These are phyloP conservation scores for Penicillium oxalicum DNA, from an alignment of 2,329 filamentous ascomycete species.

Conservation along the genomic window DNA sequence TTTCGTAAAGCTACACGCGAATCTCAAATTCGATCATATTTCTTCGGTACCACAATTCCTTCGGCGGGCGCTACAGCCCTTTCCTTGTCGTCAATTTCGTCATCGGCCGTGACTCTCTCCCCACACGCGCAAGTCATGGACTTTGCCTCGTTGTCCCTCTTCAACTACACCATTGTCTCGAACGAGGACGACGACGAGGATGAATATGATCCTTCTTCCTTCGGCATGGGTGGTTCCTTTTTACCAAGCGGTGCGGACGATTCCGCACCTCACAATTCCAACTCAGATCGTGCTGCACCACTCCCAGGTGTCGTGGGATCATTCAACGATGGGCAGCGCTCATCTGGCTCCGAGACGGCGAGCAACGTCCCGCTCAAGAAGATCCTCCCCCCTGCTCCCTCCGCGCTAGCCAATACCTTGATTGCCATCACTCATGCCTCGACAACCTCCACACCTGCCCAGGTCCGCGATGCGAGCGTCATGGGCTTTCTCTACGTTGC, in stretches of 20 bases:
- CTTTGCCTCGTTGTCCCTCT: conserved; percentile 68
- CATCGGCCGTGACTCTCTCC: conserved; percentile 64
- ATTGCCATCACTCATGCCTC: conserved; percentile 78
- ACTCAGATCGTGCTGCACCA: conserved; percentile 13
- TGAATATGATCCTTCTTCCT: conserved; percentile 36
- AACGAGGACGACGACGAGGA: conserved; percentile 48
- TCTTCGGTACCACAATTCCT: conserved; percentile 66
- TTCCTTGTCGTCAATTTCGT: conserved; percentile 30
- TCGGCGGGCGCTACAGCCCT: conserved; percentile 33
- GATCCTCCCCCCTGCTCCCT: conserved; percentile 55
- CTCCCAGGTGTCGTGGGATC: conserved; percentile 21
- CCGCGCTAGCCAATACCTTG: conserved; percentile 67
- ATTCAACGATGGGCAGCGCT: conserved; percentile 13
- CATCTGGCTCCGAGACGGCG: conserved; percentile 14
- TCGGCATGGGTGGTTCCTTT: conserved; percentile 30
- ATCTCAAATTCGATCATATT: conserved; percentile 80
- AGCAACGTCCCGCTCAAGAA: conserved; percentile 47
- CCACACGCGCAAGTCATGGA: conserved; percentile 82
- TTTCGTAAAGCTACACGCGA: conserved; percentile 72
- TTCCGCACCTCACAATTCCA: conserved; percentile 10
- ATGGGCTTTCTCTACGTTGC: conserved; percentile 92
- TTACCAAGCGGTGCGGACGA: conserved; percentile 28
- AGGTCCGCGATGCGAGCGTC: conserved; percentile 72
- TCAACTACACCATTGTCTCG: conserved; percentile 58
- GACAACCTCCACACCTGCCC: conserved; percentile 61